phyloP scores from a whole-genome alignment of 768 basidiomycete genomes.

The Boletus huronensis region DNA sequence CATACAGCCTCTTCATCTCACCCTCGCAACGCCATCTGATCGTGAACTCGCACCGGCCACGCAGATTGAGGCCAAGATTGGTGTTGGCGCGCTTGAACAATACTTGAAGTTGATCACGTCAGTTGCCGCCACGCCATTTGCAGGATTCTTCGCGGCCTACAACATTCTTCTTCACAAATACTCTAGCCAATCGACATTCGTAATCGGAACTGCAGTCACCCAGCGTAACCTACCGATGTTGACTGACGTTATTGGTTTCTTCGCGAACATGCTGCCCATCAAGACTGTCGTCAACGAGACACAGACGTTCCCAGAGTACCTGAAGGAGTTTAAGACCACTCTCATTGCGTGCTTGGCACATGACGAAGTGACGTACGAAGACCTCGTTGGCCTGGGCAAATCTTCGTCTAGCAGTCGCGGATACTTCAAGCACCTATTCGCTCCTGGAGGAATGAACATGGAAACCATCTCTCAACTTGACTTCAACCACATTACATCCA shows the following conservation, averaged over 20 bases:
- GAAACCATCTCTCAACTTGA: slow-evolving; percentile 24
- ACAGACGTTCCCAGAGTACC: slow-evolving; percentile 23
- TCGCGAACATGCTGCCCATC: slow-evolving; percentile 31
- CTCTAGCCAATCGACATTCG: slow-evolving; percentile 28
- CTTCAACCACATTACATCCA: slow-evolving; percentile 11
- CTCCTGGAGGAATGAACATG: slow-evolving; percentile 29
- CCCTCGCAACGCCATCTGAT: slow-evolving; percentile 27
- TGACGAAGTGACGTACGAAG: slow-evolving; percentile 31
- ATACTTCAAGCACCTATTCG: slow-evolving; percentile 33
- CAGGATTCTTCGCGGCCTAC: slow-evolving; percentile 32
- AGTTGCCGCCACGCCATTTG: slow-evolving; percentile 22
- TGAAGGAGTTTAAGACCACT: slow-evolving; percentile 21
- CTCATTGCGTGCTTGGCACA: slow-evolving; percentile 23
- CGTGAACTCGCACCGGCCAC: slow-evolving; percentile 28
- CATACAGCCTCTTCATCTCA: slow-evolving; percentile 17
- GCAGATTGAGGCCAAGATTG: slow-evolving; percentile 25
- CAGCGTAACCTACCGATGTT: slow-evolving; percentile 30
- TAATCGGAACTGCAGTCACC: slow-evolving; percentile 30
- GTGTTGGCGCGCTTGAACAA: slow-evolving; percentile 16
- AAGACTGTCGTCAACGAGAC: slow-evolving; percentile 26
- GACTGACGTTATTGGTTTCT: slow-evolving; percentile 28
- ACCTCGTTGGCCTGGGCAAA: slow-evolving; percentile 27
- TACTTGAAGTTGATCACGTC: slow-evolving; percentile 21
- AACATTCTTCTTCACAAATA: slow-evolving; percentile 34
- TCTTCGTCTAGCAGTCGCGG: slow-evolving; percentile 23